Percentiles rank a stretch among this genome's conserved stretches.
These are phyloP conservation scores for Przewalskia tangutica DNA, from an alignment of 257 asterid genomes.

Conservation along the genomic window DNA sequence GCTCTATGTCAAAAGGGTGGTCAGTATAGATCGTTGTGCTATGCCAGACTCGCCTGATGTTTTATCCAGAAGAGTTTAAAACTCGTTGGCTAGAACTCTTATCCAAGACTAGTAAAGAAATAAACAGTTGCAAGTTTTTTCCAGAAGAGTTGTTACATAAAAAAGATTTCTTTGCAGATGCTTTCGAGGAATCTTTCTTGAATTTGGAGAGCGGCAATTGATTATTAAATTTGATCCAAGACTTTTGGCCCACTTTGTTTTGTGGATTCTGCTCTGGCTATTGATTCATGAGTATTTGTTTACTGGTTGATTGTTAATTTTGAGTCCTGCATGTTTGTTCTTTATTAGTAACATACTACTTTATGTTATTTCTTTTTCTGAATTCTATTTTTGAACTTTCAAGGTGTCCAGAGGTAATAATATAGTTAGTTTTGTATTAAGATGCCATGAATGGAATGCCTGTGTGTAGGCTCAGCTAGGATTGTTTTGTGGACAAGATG, in stretches of 20 bases:
- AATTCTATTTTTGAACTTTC: not conserved
- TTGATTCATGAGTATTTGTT: not conserved
- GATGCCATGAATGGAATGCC: constrained; percentile 55
- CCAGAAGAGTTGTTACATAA: not conserved
- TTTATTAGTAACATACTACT: not conserved
- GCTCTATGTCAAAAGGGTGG: no score
- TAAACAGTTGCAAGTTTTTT: not conserved
- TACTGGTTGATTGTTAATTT: not conserved
- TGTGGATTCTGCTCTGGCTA: not conserved
- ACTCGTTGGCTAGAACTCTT: not conserved
- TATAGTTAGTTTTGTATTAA: constrained; percentile 29
- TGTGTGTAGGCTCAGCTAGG: constrained; percentile 99
- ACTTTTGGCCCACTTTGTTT: not conserved
- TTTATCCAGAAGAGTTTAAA: no score
- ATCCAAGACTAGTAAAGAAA: not conserved
- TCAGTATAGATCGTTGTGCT: no score
- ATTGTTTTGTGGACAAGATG: constrained; percentile 76
- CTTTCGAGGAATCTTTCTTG: not conserved
- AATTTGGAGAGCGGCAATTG: not conserved
- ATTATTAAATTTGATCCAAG: not conserved
- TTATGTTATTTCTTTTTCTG: not conserved
- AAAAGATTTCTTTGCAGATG: not conserved
- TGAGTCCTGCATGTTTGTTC: not conserved
- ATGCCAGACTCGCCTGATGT: not conserved
- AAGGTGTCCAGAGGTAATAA: constrained; percentile 27